These are phyloP conservation scores for Triticum monococcum DNA, from an alignment of 176 grass and related monocot species.

Conservation along the genomic window DNA sequence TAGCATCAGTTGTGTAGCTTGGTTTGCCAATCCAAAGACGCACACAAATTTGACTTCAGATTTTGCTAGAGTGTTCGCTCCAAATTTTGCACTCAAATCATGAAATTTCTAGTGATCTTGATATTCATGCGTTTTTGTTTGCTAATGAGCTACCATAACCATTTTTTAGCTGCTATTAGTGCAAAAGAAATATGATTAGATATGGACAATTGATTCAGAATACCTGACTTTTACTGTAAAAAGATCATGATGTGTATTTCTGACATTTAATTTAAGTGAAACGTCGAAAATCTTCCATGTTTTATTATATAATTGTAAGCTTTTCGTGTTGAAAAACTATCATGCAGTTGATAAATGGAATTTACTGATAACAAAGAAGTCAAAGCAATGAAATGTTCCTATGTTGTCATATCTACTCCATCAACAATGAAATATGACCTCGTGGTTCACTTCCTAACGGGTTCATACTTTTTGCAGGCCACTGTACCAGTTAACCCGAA, in stretches of 20 bases:
- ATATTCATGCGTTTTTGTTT: not conserved
- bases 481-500: slow-evolving; percentile 94
- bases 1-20: not conserved
- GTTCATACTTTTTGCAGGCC: slow-evolving; percentile 36
- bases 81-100: not conserved
- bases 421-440: not conserved
- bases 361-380: slow-evolving; percentile 1
- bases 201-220: not conserved
- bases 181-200: not conserved
- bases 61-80: not conserved
- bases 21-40: not conserved
- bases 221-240: not conserved
- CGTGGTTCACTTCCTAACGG: slow-evolving; percentile 1
- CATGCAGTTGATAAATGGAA: not conserved
- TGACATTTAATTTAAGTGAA: not conserved
- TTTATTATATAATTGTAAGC: not conserved
- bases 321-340: not conserved
- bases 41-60: not conserved
- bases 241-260: not conserved
- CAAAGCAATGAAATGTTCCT: not conserved
- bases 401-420: not conserved
- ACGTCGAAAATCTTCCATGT: not conserved
- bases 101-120: not conserved
- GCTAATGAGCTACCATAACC: not conserved
- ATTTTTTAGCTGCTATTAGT: not conserved